These are phyloP conservation scores for Colletotrichum falcatum DNA, from an alignment of 2,329 filamentous ascomycete genomes.

Conservation along the genomic window DNA sequence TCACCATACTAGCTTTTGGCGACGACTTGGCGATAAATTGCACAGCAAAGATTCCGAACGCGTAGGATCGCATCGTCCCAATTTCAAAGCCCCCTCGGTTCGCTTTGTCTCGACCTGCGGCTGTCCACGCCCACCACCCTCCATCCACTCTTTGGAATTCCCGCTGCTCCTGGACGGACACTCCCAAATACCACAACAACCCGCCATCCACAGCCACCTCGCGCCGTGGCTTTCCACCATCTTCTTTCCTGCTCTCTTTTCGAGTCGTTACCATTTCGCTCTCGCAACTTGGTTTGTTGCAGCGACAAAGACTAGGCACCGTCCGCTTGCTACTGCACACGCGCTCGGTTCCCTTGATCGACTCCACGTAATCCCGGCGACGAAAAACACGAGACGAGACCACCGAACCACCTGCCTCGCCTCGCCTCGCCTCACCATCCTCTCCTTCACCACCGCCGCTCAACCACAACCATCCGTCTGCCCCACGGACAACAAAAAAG, in stretches of 20 bases:
- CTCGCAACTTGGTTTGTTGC: neutral
- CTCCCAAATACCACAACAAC: constrained; percentile 38
- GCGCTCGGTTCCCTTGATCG: constrained; percentile 17
- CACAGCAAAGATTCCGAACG: constrained; percentile 3
- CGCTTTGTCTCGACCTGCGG: constrained; percentile 38
- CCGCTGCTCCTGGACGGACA: constrained; percentile 34
- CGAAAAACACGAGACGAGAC: constrained; percentile 38
- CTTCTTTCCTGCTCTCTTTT: constrained; percentile 23
- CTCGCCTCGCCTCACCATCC: constrained; percentile 20
- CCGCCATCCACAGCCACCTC: constrained; percentile 26
- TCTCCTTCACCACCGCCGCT: neutral
- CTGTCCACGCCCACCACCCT: constrained; percentile 29
- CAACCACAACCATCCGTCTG: neutral
- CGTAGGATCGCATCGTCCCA: constrained; percentile 12
- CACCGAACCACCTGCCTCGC: constrained; percentile 18
- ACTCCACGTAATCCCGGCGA: constrained; percentile 32
- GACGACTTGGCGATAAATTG: constrained; percentile 1
- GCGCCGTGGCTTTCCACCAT: constrained; percentile 13
- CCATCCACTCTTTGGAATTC: constrained; percentile 41
- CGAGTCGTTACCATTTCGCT: neutral
- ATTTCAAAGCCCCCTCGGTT: constrained; percentile 31
- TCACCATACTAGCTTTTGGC: neutral
- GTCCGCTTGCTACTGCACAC: neutral
- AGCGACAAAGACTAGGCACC: neutral
- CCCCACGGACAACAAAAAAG: neutral